Conservation (phyloP, 331 rosid species). For the Quercus lobata region DNA sequence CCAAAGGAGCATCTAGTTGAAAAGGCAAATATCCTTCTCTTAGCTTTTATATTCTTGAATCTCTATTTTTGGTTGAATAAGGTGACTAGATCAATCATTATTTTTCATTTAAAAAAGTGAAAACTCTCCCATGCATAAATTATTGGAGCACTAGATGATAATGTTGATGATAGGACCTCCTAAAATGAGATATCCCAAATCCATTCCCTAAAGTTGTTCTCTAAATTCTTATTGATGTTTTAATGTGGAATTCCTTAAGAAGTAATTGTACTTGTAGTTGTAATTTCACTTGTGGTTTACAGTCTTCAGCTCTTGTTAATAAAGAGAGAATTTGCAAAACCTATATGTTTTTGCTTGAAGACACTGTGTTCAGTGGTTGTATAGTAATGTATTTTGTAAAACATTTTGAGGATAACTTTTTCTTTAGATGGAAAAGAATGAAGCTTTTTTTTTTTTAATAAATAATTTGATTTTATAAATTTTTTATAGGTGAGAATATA, state of each 20-base stretch:
- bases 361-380: background rate
- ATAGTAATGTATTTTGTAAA: background rate
- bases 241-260: too few species aligned
- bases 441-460: background rate
- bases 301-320: too few species aligned
- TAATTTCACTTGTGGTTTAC: too few species aligned
- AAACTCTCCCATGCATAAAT: background rate
- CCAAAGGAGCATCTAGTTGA: slow-evolving; percentile 81
- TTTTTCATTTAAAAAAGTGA: background rate
- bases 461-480: too few species aligned
- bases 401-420: background rate
- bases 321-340: background rate
- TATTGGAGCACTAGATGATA: background rate
- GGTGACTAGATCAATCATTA: background rate
- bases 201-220: background rate
- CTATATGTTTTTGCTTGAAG: background rate
- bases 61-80: background rate
- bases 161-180: background rate
- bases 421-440: background rate
- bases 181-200: too few species aligned
- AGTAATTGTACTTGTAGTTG: too few species aligned
- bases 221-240: background rate
- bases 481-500: too few species aligned
- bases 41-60: background rate
- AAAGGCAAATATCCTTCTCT: slow-evolving; percentile 34